These are phyloP conservation scores for Pseudogymnoascus sp. DNA, from an alignment of 2,329 filamentous ascomycete species.

Conservation along the genomic window DNA sequence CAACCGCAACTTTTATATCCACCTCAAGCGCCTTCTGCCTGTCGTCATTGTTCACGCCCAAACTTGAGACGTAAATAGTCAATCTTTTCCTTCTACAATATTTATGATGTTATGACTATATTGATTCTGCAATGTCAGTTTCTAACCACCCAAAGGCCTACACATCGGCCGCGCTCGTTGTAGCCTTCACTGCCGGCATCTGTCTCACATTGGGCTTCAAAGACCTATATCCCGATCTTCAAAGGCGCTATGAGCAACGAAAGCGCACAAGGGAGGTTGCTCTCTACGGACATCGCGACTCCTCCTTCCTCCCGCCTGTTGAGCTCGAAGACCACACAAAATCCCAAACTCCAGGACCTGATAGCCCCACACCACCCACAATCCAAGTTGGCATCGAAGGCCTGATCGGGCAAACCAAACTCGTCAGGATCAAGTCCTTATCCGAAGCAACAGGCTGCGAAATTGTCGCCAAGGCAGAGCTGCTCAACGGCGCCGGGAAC, in stretches of 20 bases:
- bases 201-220: constrained; percentile 69
- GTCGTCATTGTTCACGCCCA: constrained; percentile 5
- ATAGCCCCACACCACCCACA: constrained; percentile 15
- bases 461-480: constrained; percentile 92
- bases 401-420: constrained; percentile 86
- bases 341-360: constrained; percentile 18
- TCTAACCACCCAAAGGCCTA: constrained; percentile 54
- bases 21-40: constrained; percentile 11
- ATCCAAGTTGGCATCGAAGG: constrained; percentile 78
- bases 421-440: constrained; percentile 77
- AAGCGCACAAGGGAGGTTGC: constrained; percentile 22
- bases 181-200: constrained; percentile 71
- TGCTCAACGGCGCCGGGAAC: constrained; percentile 87
- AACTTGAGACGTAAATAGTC: neutral
- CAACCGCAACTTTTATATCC: constrained; percentile 13
- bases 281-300: constrained; percentile 10
- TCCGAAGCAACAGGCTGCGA: constrained; percentile 79
- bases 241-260: constrained; percentile 49
- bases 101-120: constrained; percentile 9
- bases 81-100: constrained; percentile 7
- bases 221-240: constrained; percentile 68
- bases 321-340: constrained; percentile 48
- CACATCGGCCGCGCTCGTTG: constrained; percentile 55
- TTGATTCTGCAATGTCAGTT: constrained; percentile 42
- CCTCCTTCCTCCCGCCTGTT: constrained; percentile 31